phyloP scores from a whole-genome alignment of 768 basidiomycete species.

The Tremella mesenterica region DNA sequence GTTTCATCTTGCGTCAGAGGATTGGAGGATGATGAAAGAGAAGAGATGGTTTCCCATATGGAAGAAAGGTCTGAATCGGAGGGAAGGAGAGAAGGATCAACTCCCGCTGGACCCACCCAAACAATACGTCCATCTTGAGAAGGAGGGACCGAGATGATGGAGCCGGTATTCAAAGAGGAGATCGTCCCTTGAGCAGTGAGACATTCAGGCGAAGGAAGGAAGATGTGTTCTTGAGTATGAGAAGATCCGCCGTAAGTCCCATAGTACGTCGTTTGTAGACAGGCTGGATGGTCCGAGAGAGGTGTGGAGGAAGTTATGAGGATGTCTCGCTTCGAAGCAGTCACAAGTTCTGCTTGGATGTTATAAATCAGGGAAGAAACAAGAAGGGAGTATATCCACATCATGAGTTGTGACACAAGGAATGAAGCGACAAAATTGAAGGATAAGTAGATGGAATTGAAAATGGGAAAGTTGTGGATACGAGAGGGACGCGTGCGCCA shows the following conservation, averaged over 20 bases:
- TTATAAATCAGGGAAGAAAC: too few relatives aligned
- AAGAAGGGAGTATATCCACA: too few relatives aligned
- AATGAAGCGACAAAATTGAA: too few relatives aligned
- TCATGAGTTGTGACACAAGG: too few relatives aligned
- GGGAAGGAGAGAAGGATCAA: slow-evolving; percentile 19
- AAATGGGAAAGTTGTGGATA: too few relatives aligned
- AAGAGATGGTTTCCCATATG: not conserved
- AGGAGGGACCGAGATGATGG: not conserved
- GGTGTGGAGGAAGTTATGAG: too few relatives aligned
- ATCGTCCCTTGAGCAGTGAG: not conserved
- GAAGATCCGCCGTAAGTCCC: slow-evolving; percentile 17
- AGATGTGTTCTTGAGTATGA: slow-evolving; percentile 16
- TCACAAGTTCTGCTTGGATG: too few relatives aligned
- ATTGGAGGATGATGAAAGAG: not conserved
- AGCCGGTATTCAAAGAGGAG: not conserved
- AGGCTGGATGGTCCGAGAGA: too few relatives aligned
- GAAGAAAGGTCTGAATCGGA: not conserved
- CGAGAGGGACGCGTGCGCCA: too few relatives aligned
- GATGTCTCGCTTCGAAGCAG: too few relatives aligned
- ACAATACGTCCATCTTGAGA: slow-evolving; percentile 20
- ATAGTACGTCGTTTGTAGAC: slow-evolving; percentile 16
- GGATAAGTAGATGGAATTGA: too few relatives aligned
- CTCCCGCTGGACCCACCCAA: slow-evolving; percentile 45
- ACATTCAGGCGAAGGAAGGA: slow-evolving; percentile 20
- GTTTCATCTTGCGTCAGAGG: not conserved